These are phyloP conservation scores for Polyplosphaeria fusca DNA, from an alignment of 495 filamentous ascomycete species.

Conservation along the genomic window DNA sequence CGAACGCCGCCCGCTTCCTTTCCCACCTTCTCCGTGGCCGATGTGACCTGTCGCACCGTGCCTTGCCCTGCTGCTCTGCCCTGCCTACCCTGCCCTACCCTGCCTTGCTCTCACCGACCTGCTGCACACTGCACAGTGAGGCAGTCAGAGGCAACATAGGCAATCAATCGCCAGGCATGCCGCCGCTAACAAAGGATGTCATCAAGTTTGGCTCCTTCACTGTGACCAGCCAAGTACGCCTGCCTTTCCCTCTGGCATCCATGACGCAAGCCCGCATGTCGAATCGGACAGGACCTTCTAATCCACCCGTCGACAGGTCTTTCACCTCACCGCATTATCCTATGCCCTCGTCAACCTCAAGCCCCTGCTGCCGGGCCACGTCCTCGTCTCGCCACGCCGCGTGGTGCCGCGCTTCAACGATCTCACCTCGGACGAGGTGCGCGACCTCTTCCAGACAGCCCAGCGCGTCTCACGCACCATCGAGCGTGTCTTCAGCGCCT, in stretches of 20 bases:
- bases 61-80: no score
- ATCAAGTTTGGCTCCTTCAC: conserved; percentile 35
- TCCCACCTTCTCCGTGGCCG: no score
- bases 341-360: conserved; percentile 93
- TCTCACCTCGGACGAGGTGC: conserved; percentile 67
- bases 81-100: no score
- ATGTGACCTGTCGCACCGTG: no score
- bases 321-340: conserved; percentile 72
- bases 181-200: conserved; percentile 31
- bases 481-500: conserved; percentile 59
- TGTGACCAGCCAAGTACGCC: conserved; percentile 33
- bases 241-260: not conserved
- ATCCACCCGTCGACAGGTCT: conserved; percentile 43
- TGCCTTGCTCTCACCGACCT: no score
- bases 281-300: not conserved
- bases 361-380: conserved; percentile 88
- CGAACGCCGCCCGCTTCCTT: no score
- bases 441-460: conserved; percentile 81
- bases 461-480: conserved; percentile 77
- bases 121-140: no score
- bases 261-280: no score
- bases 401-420: conserved; percentile 70
- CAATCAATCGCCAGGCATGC: conserved; percentile 18
- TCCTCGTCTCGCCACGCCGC: conserved; percentile 70
- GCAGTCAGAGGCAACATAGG: no score